Evolutionary conservation across 495 filamentous ascomycete genomes (phyloP), one percentile per base, ranked within the genome.

Genomic region (Trichoderma gamsii): DNA sequence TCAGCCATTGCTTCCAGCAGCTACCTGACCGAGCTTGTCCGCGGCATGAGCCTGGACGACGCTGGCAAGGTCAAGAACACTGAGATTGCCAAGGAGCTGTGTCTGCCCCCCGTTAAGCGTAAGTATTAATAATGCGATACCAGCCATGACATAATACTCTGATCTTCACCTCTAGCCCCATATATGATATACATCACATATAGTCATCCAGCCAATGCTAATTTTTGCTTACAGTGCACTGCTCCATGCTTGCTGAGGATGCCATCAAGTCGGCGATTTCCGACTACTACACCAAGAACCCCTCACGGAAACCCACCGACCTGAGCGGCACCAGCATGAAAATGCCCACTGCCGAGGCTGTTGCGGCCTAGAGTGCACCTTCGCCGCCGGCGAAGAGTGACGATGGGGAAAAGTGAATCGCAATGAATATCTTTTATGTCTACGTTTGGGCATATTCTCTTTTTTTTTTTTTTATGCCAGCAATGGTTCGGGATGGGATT

Each of bases 251-350:
- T 69, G 96, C 96, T 32, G 96, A 99, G 81, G 94, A 99, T 77
- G 96, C 96, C 69, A 97, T 99, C 86, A 97, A 97, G 81, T 94
- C 92, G n/a, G 96, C 96, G 68, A 97, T 98, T 78, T 90, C 88
- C 66, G 94, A 99, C 79, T 98, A 97, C 84, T 93, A 97, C 83
- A 92, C 88, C 76, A 98, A 98, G 86, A 94, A 92, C 84, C 90
- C 92, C 68, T 85, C 89, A 46, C 86, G 86, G n/a, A 82, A 83
- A 69, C 68, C 80, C 16, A 93, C 92, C 8, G 84, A 92, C 73
- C 85, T 97, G 0, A 86, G 87, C 49, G 92, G 91, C 67, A 92
- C 89, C 9, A 82, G 79, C 41, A 84, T 85, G 4, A 76, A 84
- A 68, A 78, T 88, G 43, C 63, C 81, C 4, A 59, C 67, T 27